Evolutionary conservation across 805 yeast genomes (phyloP), one percentile per base, ranked within the genome.

Genomic region (Candida morakotiae): DNA sequence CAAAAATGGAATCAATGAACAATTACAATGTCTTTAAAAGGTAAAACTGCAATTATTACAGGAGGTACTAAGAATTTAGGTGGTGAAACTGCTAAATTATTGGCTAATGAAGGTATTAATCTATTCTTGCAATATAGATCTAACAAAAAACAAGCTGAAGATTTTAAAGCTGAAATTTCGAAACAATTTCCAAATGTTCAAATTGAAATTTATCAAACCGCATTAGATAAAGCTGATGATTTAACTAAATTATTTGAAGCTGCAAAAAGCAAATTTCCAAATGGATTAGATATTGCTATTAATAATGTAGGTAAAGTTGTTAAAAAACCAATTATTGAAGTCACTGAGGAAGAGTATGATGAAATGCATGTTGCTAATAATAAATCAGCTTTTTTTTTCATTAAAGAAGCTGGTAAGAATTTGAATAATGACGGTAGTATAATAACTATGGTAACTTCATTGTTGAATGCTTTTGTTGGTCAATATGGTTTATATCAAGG

Each of bases 11-110:
- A n/a, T n/a, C n/a, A n/a, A n/a, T n/a, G n/a, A n/a, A n/a, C n/a
- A n/a, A n/a, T n/a, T n/a, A n/a, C n/a, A 10, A 28, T 19, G 31
- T 28, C 31, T 7, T 28, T 55, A 24, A 46, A 51, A 43, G 81
- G 77, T 37, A 73, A 78, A 53, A 64, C 69, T 35, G 79, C 75
- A 8, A 34, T 78, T 24, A 69, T 79, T 52, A 69, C 83, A 16
- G 84, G 84, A 33, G 83, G 82, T 25, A 73, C 71, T 46, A 79
- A 78, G 64, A 78, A 78, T 54, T 64, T 79, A 38, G 85, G 85
- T 25, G 75, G 62, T 13, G 56, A 58, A 37, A 73, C 79, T 18
- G 76, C 79, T 10, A 51, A 49, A 13, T 81, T 76, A 35, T 63
- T 81, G 28, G 85, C 84, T 6, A 58, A 60, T 26, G 61, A 66